Evolutionary conservation across 257 asterid species (phyloP), one percentile per base, ranked within the genome.

Genomic region (Cruciata laevipes): DNA sequence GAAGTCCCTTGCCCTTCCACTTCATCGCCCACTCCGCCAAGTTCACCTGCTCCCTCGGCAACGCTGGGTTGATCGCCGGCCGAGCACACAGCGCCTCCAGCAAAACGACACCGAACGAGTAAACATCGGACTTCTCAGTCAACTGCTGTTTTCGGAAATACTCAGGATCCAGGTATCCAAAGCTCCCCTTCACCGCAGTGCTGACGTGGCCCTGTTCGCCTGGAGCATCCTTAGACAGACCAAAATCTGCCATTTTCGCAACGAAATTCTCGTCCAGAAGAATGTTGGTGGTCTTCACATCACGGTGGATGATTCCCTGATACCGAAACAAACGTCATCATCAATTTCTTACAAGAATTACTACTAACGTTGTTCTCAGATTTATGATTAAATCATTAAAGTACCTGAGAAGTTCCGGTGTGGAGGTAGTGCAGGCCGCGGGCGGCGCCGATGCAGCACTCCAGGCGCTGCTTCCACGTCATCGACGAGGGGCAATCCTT

Each of bases 1-100:
- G 65, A 59, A 94, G 44, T 4, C 92, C 96, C 69, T 87, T 94
- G 66, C 87, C 78, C 83, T 90, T 88, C 92, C 97, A 90, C 65
- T 94, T 95, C 96, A 88, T 79, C 11, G 89, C 97, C 96, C 97
- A 94, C 51, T 94, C 97, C 0, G 99, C 99, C 63, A 94, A 66
- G 77, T 90, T 94, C 77, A 88, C 97, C 78, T 94, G 99, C 73
- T 90, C 99, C 58, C 96, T 76, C 0, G 97, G 93, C 75, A 90
- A 71, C 3, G 91, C 71, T 0, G 95, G 97, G 75, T 90, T 80
- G 49, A 94, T 85, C 6, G 97, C 95, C 0, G 96, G 92, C 0
- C 99, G 86, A 0, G 93, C 92, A 13, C 99, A 94, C 5, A 94
- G 40, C 0, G 84, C 94, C 69, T 93, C 99, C 1, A 88, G 61